These are phyloP conservation scores for Takashimella tepidaria DNA, from an alignment of 1,284 basidiomycete species.

Conservation along the genomic window DNA sequence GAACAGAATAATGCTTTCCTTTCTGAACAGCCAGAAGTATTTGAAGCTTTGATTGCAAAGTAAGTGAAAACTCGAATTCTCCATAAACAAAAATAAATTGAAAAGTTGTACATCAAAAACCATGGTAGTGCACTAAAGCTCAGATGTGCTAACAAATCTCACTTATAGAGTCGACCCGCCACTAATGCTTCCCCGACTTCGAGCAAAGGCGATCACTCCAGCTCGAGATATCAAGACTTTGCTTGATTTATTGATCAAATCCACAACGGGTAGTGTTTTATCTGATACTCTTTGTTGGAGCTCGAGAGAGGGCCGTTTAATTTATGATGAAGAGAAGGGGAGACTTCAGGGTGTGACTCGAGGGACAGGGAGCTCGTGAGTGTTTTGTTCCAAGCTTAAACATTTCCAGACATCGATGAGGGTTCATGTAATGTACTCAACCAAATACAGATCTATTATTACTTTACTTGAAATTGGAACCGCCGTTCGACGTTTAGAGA, in stretches of 20 bases:
- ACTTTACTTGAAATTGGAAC: slow-evolving; percentile 30
- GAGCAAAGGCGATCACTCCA: slow-evolving; percentile 3
- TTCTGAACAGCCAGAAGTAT: slow-evolving; percentile 22
- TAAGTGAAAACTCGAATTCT: too few relatives aligned
- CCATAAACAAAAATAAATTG: too few relatives aligned
- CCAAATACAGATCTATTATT: slow-evolving; percentile 11
- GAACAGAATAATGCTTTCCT: slow-evolving; percentile 13
- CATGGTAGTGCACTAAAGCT: too few relatives aligned
- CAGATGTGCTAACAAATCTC: neutral
- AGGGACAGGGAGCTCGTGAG: slow-evolving; percentile 21
- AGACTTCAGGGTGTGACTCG: slow-evolving; percentile 19
- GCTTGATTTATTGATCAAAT: slow-evolving; percentile 26
- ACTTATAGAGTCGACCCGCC: slow-evolving; percentile 17
- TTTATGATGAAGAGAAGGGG: slow-evolving; percentile 18
- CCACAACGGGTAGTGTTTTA: slow-evolving; percentile 32
- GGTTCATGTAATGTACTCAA: too few relatives aligned
- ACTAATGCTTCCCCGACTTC: slow-evolving; percentile 15
- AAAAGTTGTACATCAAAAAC: too few relatives aligned
- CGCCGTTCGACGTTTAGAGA: slow-evolving; percentile 33
- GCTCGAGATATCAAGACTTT: slow-evolving; percentile 15
- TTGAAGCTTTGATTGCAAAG: slow-evolving; percentile 29
- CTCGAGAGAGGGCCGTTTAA: slow-evolving; percentile 16
- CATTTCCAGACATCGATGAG: neutral
- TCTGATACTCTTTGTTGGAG: slow-evolving; percentile 30
- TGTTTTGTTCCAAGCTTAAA: too few relatives aligned